Conservation (phyloP, 495 filamentous ascomycete genomes). For the Talaromyces proteolyticus region DNA sequence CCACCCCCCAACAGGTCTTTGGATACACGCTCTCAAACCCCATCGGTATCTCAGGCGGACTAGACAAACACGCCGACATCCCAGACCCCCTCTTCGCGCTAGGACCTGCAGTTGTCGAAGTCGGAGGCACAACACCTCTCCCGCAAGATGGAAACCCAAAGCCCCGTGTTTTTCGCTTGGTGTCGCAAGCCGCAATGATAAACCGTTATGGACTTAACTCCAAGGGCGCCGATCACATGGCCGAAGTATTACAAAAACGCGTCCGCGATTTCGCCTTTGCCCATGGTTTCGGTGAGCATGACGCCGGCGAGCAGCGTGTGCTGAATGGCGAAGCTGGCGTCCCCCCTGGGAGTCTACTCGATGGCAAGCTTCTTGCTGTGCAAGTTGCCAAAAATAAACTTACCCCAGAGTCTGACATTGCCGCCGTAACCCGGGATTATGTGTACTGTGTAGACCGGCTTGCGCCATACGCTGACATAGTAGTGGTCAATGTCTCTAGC, state of each 20-base stretch:
- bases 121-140: conserved; percentile 81
- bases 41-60: conserved; percentile 83
- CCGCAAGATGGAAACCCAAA: conserved; percentile 83
- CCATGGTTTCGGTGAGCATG: conserved; percentile 57
- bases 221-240: conserved; percentile 80
- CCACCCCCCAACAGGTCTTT: conserved; percentile 70
- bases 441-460: conserved; percentile 77
- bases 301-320: conserved; percentile 61
- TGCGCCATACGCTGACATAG: conserved; percentile 81
- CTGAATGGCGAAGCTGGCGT: conserved; percentile 62
- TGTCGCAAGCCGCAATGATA: conserved; percentile 75
- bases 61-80: conserved; percentile 90
- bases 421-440: conserved; percentile 80
- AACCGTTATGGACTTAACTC: conserved; percentile 96
- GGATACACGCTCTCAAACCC: conserved; percentile 75
- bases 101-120: conserved; percentile 78
- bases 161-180: conserved; percentile 82
- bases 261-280: conserved; percentile 69
- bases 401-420: conserved; percentile 77
- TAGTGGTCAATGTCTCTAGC: conserved; percentile 95
- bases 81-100: conserved; percentile 75
- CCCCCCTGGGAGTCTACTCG: conserved; percentile 66
- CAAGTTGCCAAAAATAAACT: conserved; percentile 96
- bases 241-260: conserved; percentile 69
- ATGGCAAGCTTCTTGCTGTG: conserved; percentile 76